A percentile compares a stretch with the other conserved stretches of the same genome.
Evolutionary conservation across 768 basidiomycete species (phyloP).

Genomic region (Floccularia luteovirens): DNA sequence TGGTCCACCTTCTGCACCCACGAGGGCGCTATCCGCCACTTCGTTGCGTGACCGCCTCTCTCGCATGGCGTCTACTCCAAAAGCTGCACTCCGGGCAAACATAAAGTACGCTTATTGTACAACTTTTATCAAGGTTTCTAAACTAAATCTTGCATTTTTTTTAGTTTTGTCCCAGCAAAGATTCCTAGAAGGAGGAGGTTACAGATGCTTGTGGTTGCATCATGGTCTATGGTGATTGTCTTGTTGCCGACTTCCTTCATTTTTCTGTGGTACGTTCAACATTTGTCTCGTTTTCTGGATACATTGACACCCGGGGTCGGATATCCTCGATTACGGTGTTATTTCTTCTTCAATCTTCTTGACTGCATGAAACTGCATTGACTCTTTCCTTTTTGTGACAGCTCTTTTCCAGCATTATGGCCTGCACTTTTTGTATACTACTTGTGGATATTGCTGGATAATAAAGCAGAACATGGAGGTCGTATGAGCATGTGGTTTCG

Average conservation of each 20-base stretch:
- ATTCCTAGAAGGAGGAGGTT: constrained; percentile 82
- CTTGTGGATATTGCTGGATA: constrained; percentile 76
- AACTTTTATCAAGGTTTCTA: background rate
- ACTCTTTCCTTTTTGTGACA: constrained; percentile 26
- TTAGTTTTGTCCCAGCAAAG: constrained; percentile 77
- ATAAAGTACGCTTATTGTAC: constrained; percentile 42
- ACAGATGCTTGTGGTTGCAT: constrained; percentile 84
- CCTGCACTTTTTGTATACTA: constrained; percentile 72
- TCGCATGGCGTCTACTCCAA: constrained; percentile 47
- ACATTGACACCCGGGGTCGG: too few relatives aligned
- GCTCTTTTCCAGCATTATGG: constrained; percentile 88
- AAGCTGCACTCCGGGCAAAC: constrained; percentile 61
- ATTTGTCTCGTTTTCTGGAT: constrained; percentile 3
- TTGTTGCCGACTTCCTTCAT: constrained; percentile 63
- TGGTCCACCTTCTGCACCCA: constrained; percentile 11
- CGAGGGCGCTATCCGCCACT: constrained; percentile 50
- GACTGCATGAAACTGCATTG: background rate
- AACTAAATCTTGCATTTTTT: background rate
- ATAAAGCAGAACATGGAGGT: constrained; percentile 66
- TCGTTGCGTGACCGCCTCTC: constrained; percentile 57
- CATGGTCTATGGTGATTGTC: constrained; percentile 81
- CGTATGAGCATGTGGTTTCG: constrained; percentile 72
- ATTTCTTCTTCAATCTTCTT: background rate
- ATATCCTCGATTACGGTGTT: too few relatives aligned
- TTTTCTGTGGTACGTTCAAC: constrained; percentile 62